Percentiles rank a stretch among this genome's conserved stretches.
Conservation (phyloP, 331 rosid species). For the Malus hybrid region DNA sequence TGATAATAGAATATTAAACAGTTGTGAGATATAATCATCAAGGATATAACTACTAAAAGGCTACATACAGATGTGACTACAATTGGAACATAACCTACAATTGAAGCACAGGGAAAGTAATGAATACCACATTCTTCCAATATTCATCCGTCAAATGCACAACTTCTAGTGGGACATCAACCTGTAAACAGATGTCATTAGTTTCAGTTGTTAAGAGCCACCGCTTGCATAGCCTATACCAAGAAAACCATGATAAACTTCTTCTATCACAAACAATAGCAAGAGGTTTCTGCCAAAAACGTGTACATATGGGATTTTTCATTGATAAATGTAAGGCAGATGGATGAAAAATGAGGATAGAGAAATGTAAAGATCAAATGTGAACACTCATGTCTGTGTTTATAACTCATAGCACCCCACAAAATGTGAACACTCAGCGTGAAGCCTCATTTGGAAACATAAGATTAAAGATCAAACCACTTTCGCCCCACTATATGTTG, state of each 20-base stretch:
- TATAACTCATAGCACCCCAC: neutral
- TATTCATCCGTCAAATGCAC: slow-evolving; percentile 93
- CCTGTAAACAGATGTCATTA: slow-evolving; percentile 31
- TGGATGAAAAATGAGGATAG: neutral
- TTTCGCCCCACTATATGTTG: neutral
- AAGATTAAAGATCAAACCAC: neutral
- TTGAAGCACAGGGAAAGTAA: neutral
- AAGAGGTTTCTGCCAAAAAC: neutral
- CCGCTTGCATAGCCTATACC: neutral
- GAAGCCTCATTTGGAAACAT: neutral
- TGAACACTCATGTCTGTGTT: neutral
- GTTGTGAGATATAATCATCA: neutral
- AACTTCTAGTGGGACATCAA: slow-evolving; percentile 76
- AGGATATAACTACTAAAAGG: neutral
- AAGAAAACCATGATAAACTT: neutral
- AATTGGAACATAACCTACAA: neutral
- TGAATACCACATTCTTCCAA: slow-evolving; percentile 80
- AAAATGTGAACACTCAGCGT: neutral
- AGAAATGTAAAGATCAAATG: neutral
- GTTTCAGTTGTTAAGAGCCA: slow-evolving; percentile 1
- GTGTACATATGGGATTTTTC: too few relatives aligned
- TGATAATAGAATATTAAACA: too few relatives aligned
- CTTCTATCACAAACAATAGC: neutral
- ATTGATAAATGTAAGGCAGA: neutral
- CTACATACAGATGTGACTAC: neutral